Conservation (phyloP, 371 early-diverging fungal species). For the Syncephalis fuscata region DNA sequence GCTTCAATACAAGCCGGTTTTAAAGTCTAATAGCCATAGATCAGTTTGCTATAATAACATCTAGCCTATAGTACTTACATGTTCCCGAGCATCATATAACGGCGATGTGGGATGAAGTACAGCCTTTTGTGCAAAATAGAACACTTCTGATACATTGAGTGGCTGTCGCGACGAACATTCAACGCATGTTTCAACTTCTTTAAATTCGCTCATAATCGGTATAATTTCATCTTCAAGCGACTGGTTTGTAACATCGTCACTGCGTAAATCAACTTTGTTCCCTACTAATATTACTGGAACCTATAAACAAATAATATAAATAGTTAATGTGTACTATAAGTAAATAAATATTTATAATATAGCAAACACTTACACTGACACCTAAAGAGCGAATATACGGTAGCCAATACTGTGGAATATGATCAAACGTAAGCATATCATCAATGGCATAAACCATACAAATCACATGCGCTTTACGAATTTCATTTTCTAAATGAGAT, state of each 20-base stretch:
- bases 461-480: constrained; percentile 88
- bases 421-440: constrained; percentile 63
- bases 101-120: constrained; percentile 94
- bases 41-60: background rate
- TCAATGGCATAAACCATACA: constrained; percentile 89
- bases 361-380: constrained; percentile 74
- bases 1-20: constrained; percentile 85
- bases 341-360: no score
- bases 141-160: constrained; percentile 92
- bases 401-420: constrained; percentile 78
- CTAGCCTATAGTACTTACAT: constrained; percentile 23
- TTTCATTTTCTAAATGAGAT: constrained; percentile 73
- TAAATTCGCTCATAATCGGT: constrained; percentile 95
- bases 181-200: constrained; percentile 96
- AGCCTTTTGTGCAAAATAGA: constrained; percentile 96
- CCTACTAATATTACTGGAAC: constrained; percentile 93
- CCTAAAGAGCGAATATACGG: constrained; percentile 81
- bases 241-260: constrained; percentile 58
- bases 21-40: constrained; percentile 22
- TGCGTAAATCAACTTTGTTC: constrained; percentile 87
- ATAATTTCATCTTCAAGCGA: constrained; percentile 80
- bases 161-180: constrained; percentile 92
- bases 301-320: constrained; percentile 14
- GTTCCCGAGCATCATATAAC: constrained; percentile 84
- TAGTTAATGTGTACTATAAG: background rate